Base-by-base conservation (phyloP, 1,139 yeast genomes). In the Nakaseomyces bracarensis region DNA sequence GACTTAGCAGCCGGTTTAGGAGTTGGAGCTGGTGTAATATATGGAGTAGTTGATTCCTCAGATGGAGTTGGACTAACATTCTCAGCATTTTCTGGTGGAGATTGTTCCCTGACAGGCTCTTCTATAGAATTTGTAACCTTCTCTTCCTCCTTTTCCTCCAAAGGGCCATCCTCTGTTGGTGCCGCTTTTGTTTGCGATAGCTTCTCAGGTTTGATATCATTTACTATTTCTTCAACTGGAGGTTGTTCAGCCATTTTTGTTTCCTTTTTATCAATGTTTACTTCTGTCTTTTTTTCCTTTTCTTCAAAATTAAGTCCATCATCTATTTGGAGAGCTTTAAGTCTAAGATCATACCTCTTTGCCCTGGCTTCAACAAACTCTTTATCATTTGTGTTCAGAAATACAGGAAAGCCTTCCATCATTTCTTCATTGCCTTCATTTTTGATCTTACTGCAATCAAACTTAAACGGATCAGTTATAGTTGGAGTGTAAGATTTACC, bases 401-500 rank as follows among this genome's bases (percentile, higher is more conserved):
- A 60, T 20, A 60, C 38, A 15, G 64, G 64, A 23, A 58, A 55
- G 11, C 46, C 49, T 13, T 47, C 41, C 16, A 43, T 44, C 13
- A 41, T 36, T 18, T 49, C 50, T 1, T 44, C 40, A 14, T 44
- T 43, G n/a, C 44, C 47, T n/a, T 50, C 31, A 8, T 45, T 42
- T 36, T 47, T 47, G 26, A 52, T 38, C 41, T 58, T 58, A n/a
- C 60, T 53, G 6, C 52, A 43, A 33, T 57, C 60, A 40, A 59
- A 59, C 42, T 58, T 60, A 38, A 49, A 57, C 23, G 56, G 57
- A 44, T 55, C 52, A 37, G 54, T 33, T 6, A 41, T 35, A 6
- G 46, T 15, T 27, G 25, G 34, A 7, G 18, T 27, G 15, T 33
- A 31, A 44, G 18, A 45, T 19, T 27, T 27, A n/a, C 23, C 29